Evolutionary conservation across 495 filamentous ascomycete species (phyloP), one percentile per base, ranked within the genome.

Genomic region (Penicillium tannophilum): DNA sequence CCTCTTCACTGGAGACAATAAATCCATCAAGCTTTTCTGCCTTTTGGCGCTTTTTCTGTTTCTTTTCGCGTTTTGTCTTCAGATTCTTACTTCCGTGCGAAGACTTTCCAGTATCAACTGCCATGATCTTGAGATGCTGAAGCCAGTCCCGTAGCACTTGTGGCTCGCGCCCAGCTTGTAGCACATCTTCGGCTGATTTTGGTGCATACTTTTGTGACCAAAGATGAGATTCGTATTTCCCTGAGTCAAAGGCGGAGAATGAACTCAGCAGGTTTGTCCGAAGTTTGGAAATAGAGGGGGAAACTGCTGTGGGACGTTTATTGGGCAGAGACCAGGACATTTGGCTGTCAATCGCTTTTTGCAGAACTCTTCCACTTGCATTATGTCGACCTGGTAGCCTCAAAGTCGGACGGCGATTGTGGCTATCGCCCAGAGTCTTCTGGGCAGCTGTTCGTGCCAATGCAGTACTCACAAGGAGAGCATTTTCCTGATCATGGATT

Each of bases 181-280:
- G 82, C 1, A 97, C 88, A 57, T 93, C 84, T 6, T 76, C 76
- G 1, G 91, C 86, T 24, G 68, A 76, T 30, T 66, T 75, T 0
- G 95, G 95, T 1, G 91, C 85, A 76, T 97, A 97, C 63, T 99
- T 99, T 30, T 92, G 87, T 2, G 76, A 64, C 95, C 95, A 99
- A 42, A 85, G 73, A 26, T 79, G 76, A 1, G 75, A 79, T 63
- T 98, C 94, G 62, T 87, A 96, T 42, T 83, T 77, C 17, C 84
- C 87, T 60, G 70, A 83, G 72, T 99, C 95, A 65, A 94, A 97
- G 16, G 94, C 86, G 1, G 86, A 91, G 16, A 91, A 77, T 0
- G 82, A 79, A 3, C 72, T 77, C 17, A 73, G 67, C 20, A 98
- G 80, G 6, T 76, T 79, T 2, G 79, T 64, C 55, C 87, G 89